Base-by-base conservation (phyloP, 192 early-diverging fungal genomes). In the Geranomyces variabilis region DNA sequence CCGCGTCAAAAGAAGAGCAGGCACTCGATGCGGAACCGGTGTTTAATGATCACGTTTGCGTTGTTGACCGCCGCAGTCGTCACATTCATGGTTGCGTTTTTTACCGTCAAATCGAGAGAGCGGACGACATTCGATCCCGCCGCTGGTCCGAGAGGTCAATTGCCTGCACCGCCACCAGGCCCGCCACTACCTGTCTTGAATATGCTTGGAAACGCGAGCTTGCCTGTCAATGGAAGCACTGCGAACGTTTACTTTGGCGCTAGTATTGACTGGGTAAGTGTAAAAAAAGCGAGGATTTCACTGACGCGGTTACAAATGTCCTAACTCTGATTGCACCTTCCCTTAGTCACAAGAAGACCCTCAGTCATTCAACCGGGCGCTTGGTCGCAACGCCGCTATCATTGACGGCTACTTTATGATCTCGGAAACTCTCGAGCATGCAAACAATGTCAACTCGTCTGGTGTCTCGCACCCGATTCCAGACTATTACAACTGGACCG, bases 231-330 rank as follows among this genome's bases (percentile, higher is more conserved):
- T 33, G 29, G 17, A 6, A 29, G 6, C 17, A 5, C 58, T 17
- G 10, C 60, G 15, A 46, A 31, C 41, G 65, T 79, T 8, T 75
- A 75, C 31, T 71, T 79, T 46, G 77, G 77, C 14, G 73, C 74
- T 21, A 63, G 56, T 26, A 71, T 79, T 44, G 77, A 79, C 60
- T 79, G 77, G 77, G 74, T 72, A 66, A 33, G 62, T 65, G 1
- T 17, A 24, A 47, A 19, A 47, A 47, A 19, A 19, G 12, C 12
- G 46, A 47, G 46, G 19, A 47, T 47, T n/a, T n/a, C n/a, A n/a
- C n/a, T n/a, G n/a, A n/a, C n/a, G n/a, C n/a, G n/a, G n/a, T n/a
- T n/a, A n/a, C n/a, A n/a, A n/a, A n/a, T n/a, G n/a, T n/a, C n/a
- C n/a, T n/a, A n/a, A n/a, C n/a, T n/a, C n/a, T n/a, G n/a, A n/a